Base-by-base conservation (phyloP, 768 basidiomycete species). In the Tylopilus plumbeoviolaceoides region DNA sequence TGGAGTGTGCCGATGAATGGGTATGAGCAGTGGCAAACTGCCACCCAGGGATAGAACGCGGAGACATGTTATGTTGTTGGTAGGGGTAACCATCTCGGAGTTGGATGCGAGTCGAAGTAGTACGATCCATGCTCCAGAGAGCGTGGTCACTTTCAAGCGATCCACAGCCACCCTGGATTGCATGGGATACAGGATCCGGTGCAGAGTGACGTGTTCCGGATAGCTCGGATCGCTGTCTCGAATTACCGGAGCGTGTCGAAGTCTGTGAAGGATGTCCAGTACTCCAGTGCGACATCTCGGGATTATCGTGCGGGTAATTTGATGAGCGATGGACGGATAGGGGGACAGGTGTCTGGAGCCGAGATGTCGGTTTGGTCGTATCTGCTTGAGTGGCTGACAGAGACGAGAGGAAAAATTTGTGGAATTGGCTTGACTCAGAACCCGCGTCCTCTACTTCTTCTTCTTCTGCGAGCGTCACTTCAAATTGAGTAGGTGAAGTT, bases 401-500 rank as follows among this genome's bases (percentile, higher is more conserved):
- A 31, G 64, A 53, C 23, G 56, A 54, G 35, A 44, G 44, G 45
- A 57, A 51, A 35, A 43, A 38, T 33, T 21, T 44, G 43, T 48
- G 40, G 44, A 59, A 42, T 44, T 23, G 53, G 43, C 44, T 54
- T 33, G 65, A 51, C 31, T 56, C 58, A 1, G 57, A 59, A 35
- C 30, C 38, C 20, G 57, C 47, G 36, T 57, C 51, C 36, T 54
- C 55, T 21, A 48, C 55, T 3, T 58, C 65, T 20, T 66, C 61
- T 55, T 59, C 64, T 18, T 64, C 61, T 11, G 46, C 7, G 28
- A 57, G 53, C 7, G 23, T 33, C 48, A 42, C 30, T 39, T 59
- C 59, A 39, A 66, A 66, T 38, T 61, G 64, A 11, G 58, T 31
- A 5, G 66, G 63, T 14, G 65, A 60, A 12, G 61, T 63, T 38